phyloP scores from a whole-genome alignment of 129 eudicot species.

The Heracleum sosnowskyi region DNA sequence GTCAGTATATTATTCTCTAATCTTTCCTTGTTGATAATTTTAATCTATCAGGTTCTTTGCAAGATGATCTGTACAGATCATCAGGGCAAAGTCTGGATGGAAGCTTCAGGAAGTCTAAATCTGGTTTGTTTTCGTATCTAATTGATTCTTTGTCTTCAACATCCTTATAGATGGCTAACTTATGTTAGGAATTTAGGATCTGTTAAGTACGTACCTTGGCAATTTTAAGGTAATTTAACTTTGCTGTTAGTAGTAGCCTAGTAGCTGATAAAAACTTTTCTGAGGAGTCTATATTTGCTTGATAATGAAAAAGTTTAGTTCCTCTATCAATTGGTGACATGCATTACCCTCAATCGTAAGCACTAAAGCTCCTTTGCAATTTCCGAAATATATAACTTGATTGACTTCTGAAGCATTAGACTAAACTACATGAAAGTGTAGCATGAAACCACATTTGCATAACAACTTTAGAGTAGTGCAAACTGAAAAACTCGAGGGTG shows the following conservation, averaged over 20 bases:
- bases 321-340: neutral
- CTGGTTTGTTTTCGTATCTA: slow-evolving; percentile 18
- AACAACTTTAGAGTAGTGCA: neutral
- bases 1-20: neutral
- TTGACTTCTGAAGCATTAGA: neutral
- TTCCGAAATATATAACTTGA: neutral
- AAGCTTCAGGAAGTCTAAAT: slow-evolving; percentile 30
- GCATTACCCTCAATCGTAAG: neutral
- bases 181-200: neutral
- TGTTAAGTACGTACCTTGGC: neutral
- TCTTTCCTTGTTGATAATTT: neutral
- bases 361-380: neutral
- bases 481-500: neutral
- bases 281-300: neutral
- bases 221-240: neutral
- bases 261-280: neutral
- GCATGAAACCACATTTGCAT: neutral
- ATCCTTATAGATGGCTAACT: neutral
- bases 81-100: slow-evolving; percentile 30
- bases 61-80: slow-evolving; percentile 19
- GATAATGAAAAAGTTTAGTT: neutral
- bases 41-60: slow-evolving; percentile 19
- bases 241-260: neutral
- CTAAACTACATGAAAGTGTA: neutral
- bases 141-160: neutral